Base-by-base conservation (phyloP, 2,329 filamentous ascomycete species). In the Phoma herbarum region DNA sequence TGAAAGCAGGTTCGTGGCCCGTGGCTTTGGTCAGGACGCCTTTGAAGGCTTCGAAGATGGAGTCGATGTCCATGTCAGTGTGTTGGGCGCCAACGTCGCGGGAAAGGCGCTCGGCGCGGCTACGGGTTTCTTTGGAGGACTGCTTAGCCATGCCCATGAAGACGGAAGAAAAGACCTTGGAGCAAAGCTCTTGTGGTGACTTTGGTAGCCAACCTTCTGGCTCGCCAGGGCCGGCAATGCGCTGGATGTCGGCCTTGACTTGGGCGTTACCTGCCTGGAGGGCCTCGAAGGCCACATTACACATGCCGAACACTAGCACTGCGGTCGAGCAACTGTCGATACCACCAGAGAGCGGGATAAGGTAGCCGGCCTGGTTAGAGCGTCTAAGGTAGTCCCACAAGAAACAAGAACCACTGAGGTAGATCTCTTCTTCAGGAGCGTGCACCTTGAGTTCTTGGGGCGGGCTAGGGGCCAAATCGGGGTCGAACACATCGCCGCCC, bases 31-130 rank as follows among this genome's bases (percentile, higher is more conserved):
- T 81, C 53, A 92, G 81, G 1, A 92, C 77, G 42, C 82, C 82
- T 64, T 84, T 86, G 50, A 88, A 79, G 0, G 88, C 84, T 20
- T 84, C 79, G 60, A 88, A 86, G 9, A 88, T 83, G 1, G 83
- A 82, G 70, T 94, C 91, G 56, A 94, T 92, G 68, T 92, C 86
- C 43, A 92, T 80, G 28, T 60, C 58, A 4, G 86, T 82, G 71
- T 95, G 92, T 68, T 92, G 88, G 16, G 85, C 82, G 3, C 90
- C 91, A 51, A 94, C 92, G 4, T 80, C 82, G 4, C 80, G 70
- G 1, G 82, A 77, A 2, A 94, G 81, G 0, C 84, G 81, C 68
- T 85, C 84, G 1, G 91, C 89, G 26, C 91, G 82, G 45, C 83
- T 80, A 10, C 90, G 67, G 0, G 90, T 61, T 20, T 65, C 62